Evolutionary conservation across 208 protist genomes (phyloP).

Genomic region (Trypanosoma cruzi): DNA sequence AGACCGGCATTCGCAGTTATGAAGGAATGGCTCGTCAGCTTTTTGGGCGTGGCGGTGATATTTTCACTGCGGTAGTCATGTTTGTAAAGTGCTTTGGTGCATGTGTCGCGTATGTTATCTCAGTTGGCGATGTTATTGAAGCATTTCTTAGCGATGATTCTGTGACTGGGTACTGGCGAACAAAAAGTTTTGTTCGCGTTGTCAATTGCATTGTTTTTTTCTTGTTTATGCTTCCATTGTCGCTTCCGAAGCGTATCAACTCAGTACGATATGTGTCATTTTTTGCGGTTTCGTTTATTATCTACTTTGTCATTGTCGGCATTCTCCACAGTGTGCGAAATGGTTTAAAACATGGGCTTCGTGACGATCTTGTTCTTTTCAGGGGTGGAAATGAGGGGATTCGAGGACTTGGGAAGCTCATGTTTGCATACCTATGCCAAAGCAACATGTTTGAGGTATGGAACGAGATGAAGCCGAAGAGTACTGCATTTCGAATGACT

Average conservation of each 20-base stretch:
- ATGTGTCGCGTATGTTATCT: constrained; percentile 60
- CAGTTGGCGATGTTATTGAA: constrained; percentile 43
- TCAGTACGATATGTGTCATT: constrained; percentile 60
- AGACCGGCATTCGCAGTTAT: constrained; percentile 67
- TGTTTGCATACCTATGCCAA: constrained; percentile 47
- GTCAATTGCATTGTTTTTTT: constrained; percentile 54
- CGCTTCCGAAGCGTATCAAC: constrained; percentile 60
- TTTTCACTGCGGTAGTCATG: constrained; percentile 58
- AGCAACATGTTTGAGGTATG: constrained; percentile 41
- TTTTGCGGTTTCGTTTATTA: constrained; percentile 48
- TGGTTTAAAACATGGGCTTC: constrained; percentile 26
- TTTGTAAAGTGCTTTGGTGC: too few relatives aligned
- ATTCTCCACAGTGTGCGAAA: constrained; percentile 49
- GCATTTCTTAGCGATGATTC: constrained; percentile 32
- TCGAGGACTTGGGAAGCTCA: constrained; percentile 31
- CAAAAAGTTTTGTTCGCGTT: constrained; percentile 38
- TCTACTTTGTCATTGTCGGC: constrained; percentile 60
- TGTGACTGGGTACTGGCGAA: constrained; percentile 25
- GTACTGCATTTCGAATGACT: constrained; percentile 13
- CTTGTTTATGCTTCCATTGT: constrained; percentile 65
- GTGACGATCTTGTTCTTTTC: constrained; percentile 4
- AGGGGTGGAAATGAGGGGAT: constrained; percentile 20
- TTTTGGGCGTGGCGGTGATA: too few relatives aligned
- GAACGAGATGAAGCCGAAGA: constrained; percentile 33
- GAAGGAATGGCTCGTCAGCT: constrained; percentile 51